Conservation (phyloP, 176 grass and related monocot species). For the Aegilops tauschii region DNA sequence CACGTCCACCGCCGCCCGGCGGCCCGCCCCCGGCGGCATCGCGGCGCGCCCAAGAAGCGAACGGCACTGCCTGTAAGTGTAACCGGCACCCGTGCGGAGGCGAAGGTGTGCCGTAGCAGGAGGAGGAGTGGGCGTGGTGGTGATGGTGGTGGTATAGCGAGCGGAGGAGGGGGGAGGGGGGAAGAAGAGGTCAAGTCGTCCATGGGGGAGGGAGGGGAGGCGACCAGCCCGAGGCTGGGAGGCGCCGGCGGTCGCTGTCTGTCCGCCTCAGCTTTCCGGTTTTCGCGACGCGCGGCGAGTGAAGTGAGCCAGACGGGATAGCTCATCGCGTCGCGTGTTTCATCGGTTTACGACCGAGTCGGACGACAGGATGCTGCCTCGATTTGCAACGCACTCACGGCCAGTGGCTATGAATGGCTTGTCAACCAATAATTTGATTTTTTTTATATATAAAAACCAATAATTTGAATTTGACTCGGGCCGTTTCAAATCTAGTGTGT, state of each 20-base stretch:
- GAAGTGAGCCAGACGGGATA: not conserved
- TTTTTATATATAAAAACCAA: too few relatives aligned
- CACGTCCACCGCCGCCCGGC: conserved; percentile 32
- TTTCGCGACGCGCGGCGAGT: not conserved
- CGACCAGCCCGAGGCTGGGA: conserved; percentile 26
- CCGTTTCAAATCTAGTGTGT: too few relatives aligned
- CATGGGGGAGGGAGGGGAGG: not conserved
- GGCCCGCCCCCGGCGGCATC: conserved; percentile 25
- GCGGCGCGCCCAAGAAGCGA: not conserved
- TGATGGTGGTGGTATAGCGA: not conserved
- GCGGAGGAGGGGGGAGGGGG: not conserved
- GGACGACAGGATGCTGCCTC: too few relatives aligned
- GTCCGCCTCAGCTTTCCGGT: not conserved
- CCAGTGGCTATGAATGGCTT: too few relatives aligned
- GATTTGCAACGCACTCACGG: too few relatives aligned
- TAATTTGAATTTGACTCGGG: too few relatives aligned
- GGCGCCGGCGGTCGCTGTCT: conserved; percentile 11
- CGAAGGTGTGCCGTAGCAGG: too few relatives aligned
- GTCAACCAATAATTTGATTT: too few relatives aligned
- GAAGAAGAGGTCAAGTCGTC: conserved; percentile 46
- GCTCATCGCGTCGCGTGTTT: too few relatives aligned
- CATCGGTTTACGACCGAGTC: too few relatives aligned
- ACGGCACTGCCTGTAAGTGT: not conserved
- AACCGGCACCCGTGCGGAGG: too few relatives aligned
- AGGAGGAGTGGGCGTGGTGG: not conserved